These are phyloP conservation scores for Exophiala spinifera DNA, from an alignment of 2,329 filamentous ascomycete species.

Conservation along the genomic window DNA sequence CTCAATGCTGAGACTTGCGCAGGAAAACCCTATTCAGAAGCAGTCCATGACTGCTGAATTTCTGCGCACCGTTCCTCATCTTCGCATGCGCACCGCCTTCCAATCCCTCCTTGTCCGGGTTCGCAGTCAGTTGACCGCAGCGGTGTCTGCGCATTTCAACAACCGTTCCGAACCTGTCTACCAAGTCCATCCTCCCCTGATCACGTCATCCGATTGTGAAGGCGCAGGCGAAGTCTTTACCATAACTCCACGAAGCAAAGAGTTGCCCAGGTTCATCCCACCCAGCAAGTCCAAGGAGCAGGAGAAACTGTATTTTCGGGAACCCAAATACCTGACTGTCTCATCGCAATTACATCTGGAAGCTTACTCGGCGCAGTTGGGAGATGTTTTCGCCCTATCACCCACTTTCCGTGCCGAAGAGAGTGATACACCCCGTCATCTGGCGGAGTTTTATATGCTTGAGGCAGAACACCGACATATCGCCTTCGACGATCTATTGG, in stretches of 20 bases:
- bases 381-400: constrained; percentile 89
- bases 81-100: constrained; percentile 75
- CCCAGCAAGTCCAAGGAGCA: constrained; percentile 34
- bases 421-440: constrained; percentile 87
- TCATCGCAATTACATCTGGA: constrained; percentile 94
- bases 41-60: constrained; percentile 92
- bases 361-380: constrained; percentile 81
- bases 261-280: constrained; percentile 9
- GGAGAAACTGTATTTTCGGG: constrained; percentile 68
- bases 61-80: constrained; percentile 81
- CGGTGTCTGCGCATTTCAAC: constrained; percentile 70
- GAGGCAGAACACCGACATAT: constrained; percentile 81
- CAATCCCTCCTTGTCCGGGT: constrained; percentile 78
- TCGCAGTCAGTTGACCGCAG: constrained; percentile 73
- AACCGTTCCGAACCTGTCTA: constrained; percentile 63
- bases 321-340: constrained; percentile 91
- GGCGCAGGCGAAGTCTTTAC: constrained; percentile 92
- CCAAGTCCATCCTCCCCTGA: constrained; percentile 84
- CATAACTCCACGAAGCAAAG: constrained; percentile 48
- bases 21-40: constrained; percentile 93
- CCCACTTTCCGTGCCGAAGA: constrained; percentile 91
- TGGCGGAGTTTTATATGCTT: constrained; percentile 99
- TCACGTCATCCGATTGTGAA: constrained; percentile 96
- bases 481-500: constrained; percentile 68
- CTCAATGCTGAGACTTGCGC: constrained; percentile 3